Conservation (phyloP, 1,139 yeast species). For the Nakaseomyces uthaithaninus region DNA sequence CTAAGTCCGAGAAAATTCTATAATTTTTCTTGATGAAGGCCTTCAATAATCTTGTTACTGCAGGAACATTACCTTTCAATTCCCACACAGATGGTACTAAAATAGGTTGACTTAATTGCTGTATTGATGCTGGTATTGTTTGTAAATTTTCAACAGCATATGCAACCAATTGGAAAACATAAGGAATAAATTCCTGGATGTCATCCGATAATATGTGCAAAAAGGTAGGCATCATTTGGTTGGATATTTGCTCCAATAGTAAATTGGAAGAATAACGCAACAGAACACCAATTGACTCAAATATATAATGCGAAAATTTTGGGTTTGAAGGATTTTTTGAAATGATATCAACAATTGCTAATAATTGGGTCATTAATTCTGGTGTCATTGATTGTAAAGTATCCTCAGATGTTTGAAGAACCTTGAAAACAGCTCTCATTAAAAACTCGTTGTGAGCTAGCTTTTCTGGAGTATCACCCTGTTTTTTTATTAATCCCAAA, state of each 20-base stretch:
- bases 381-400: constrained; percentile 38
- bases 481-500: constrained; percentile 55
- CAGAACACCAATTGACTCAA: constrained; percentile 78
- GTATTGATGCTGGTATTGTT: constrained; percentile 55
- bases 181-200: constrained; percentile 90
- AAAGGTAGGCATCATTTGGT: constrained; percentile 56
- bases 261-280: constrained; percentile 44
- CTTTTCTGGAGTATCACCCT: constrained; percentile 69
- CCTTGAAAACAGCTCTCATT: constrained; percentile 82
- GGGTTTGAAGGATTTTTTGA: constrained; percentile 94
- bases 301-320: constrained; percentile 78
- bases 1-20: constrained; percentile 43
- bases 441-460: constrained; percentile 91
- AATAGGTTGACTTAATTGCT: constrained; percentile 66
- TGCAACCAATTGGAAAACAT: constrained; percentile 81
- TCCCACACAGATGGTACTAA: constrained; percentile 92
- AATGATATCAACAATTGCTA: constrained; percentile 61
- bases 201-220: constrained; percentile 67
- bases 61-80: constrained; percentile 85
- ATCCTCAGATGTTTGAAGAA: constrained; percentile 68
- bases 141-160: constrained; percentile 52
- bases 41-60: constrained; percentile 70
- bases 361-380: constrained; percentile 52
- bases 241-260: constrained; percentile 42
- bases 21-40: constrained; percentile 64